A percentile compares a stretch with the other conserved stretches of the same genome.
Conservation (phyloP, 1,284 basidiomycete genomes). For the Heterobasidion irregulare region DNA sequence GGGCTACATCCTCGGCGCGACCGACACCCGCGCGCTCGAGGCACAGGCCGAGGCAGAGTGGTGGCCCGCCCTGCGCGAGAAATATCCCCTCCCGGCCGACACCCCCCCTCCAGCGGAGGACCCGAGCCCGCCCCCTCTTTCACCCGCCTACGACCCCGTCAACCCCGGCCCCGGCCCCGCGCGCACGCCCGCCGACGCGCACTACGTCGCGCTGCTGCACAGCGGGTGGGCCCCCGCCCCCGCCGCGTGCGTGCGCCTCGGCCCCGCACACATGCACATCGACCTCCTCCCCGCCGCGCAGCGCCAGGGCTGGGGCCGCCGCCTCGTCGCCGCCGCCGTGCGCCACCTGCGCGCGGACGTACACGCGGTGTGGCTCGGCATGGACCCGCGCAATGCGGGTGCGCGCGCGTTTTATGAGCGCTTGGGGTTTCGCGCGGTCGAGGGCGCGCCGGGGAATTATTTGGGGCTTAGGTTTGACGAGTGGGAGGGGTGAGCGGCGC, state of each 20-base stretch:
- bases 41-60: conserved; percentile 38
- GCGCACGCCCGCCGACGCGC: conserved; percentile 38
- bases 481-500: conserved; percentile 15
- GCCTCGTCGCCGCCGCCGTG: conserved; percentile 43
- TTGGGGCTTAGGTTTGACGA: conserved; percentile 42
- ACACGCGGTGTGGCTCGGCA: conserved; percentile 42
- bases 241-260: conserved; percentile 41
- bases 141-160: no score
- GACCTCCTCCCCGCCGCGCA: conserved; percentile 54
- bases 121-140: no score
- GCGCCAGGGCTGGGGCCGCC: conserved; percentile 53
- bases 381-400: conserved; percentile 48
- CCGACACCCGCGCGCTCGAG: conserved; percentile 53
- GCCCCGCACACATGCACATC: conserved; percentile 62
- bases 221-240: conserved; percentile 34
- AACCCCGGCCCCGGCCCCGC: background rate
- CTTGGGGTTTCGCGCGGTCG: conserved; percentile 45
- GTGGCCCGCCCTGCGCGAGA: conserved; percentile 47
- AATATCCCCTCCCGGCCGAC: conserved; percentile 34
- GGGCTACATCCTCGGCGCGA: conserved; percentile 54
- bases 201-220: conserved; percentile 39
- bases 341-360: conserved; percentile 33
- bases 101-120: background rate
- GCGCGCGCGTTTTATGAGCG: conserved; percentile 49
- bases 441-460: conserved; percentile 35